Evolutionary conservation across 129 eudicot genomes (phyloP), one percentile per base, ranked within the genome.

Genomic region (Heracleum sosnowskyi): DNA sequence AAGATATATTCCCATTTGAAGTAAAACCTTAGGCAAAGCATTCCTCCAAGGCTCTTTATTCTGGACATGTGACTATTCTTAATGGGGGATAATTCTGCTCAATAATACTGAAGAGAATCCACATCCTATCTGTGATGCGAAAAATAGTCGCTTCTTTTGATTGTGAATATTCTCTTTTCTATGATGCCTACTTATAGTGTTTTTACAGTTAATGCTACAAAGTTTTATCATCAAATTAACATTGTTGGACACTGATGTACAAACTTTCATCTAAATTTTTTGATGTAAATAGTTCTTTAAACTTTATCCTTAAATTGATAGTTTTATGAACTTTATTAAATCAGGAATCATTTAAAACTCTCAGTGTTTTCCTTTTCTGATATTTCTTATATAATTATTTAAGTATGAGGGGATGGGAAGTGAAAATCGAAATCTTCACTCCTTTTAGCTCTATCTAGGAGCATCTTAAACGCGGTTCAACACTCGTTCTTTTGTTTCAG

Each of bases 41-140:
- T 24, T 49, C 4, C 69, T 72, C 37, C 77, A 29, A 12, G 60
- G 0, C 36, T 44, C 77, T 73, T 82, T 60, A 74, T 72, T 73
- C 79, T 74, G 72, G 39, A 66, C 39, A 33, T 60, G 68, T 60
- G 68, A 60, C 10, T 11, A 71, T 12, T 35, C 40, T 81, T 78
- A 80, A 82, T 80, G 66, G 82, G 71, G 57, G 31, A 77, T 11
- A 64, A 46, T 82, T 82, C 85, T 73, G 37, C 73, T 82, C 85
- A 82, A 82, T 82, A 77, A 82, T 82, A 72, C 69, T 72, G 12
- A 20, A n/a, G 73, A 78, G 85, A 82, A 82, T 82, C 83, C 74
- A 77, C 78, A 72, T 78, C 81, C 75, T 74, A 24, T 57, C 62
- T 40, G 79, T 42, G 79, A 77, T 64, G 74, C 51, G 40, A 64